Conservation (phyloP, 495 filamentous ascomycete genomes). For the Entonaema liquescens region DNA sequence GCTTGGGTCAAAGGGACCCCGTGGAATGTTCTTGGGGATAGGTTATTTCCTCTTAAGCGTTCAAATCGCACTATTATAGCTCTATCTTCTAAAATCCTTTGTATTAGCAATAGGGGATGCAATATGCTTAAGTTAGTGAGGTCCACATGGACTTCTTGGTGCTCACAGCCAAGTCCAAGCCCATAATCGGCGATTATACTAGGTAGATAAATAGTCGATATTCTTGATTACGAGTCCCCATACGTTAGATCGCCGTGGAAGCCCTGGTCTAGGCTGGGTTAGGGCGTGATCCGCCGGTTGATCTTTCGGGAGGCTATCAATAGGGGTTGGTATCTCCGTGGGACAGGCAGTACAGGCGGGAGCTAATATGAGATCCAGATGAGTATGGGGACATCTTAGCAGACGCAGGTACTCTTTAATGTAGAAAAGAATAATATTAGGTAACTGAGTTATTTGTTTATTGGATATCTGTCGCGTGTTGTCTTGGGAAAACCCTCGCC, state of each 20-base stretch:
- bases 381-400: not conserved
- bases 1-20: too few relatives aligned
- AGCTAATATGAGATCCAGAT: constrained; percentile 6
- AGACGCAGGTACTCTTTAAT: constrained; percentile 2
- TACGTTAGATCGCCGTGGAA: not conserved
- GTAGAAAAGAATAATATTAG: not conserved
- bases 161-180: not conserved
- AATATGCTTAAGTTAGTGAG: too few relatives aligned
- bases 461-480: constrained; percentile 8
- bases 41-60: too few relatives aligned
- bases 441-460: constrained; percentile 1
- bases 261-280: constrained; percentile 6
- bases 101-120: not conserved
- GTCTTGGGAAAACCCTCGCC: constrained; percentile 11
- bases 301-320: not conserved
- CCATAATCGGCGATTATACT: not conserved
- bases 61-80: too few relatives aligned
- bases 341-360: not conserved
- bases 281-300: not conserved
- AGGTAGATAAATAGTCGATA: not conserved
- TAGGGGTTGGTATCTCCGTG: constrained; percentile 8
- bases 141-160: not conserved
- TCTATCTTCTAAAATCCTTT: not conserved
- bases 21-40: too few relatives aligned
- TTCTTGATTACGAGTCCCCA: not conserved